A percentile compares a stretch with the other conserved stretches of the same genome.
Evolutionary conservation across 1,139 yeast genomes (phyloP).

Genomic region (Geotrichum fermentans): DNA sequence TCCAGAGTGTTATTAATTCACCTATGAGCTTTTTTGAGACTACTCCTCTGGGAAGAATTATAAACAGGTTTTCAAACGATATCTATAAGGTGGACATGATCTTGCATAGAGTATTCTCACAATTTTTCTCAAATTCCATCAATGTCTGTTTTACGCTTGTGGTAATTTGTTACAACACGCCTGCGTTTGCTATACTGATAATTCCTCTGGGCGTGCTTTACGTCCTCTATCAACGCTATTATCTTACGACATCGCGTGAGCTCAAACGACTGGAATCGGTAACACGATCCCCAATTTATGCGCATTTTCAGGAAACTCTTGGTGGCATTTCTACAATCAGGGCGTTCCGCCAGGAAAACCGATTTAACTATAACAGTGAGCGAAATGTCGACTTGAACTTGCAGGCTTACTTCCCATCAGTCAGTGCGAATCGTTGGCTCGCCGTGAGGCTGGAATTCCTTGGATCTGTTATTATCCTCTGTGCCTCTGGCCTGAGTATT

Average conservation of each 20-base stretch:
- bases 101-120: constrained; percentile 36
- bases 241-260: constrained; percentile 73
- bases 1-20: constrained; percentile 66
- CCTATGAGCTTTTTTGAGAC: constrained; percentile 67
- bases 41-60: constrained; percentile 64
- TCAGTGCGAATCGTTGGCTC: constrained; percentile 67
- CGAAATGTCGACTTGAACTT: constrained; percentile 61
- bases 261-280: constrained; percentile 71
- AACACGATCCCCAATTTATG: constrained; percentile 72
- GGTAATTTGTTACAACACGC: constrained; percentile 66
- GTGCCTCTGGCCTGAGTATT: constrained; percentile 54
- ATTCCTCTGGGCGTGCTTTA: constrained; percentile 57
- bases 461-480: constrained; percentile 60
- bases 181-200: constrained; percentile 49
- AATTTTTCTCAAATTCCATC: constrained; percentile 49
- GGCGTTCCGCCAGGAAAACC: constrained; percentile 47
- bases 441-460: constrained; percentile 62
- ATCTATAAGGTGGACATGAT: constrained; percentile 66
- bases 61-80: constrained; percentile 72
- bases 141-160: constrained; percentile 59
- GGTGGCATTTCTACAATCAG: constrained; percentile 69
- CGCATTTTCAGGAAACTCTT: constrained; percentile 72
- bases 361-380: constrained; percentile 53
- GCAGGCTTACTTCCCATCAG: constrained; percentile 51
- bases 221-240: constrained; percentile 76